Evolutionary conservation across 768 basidiomycete species (phyloP), one percentile per base, ranked within the genome.

Genomic region (Boletus pseudopeckii): DNA sequence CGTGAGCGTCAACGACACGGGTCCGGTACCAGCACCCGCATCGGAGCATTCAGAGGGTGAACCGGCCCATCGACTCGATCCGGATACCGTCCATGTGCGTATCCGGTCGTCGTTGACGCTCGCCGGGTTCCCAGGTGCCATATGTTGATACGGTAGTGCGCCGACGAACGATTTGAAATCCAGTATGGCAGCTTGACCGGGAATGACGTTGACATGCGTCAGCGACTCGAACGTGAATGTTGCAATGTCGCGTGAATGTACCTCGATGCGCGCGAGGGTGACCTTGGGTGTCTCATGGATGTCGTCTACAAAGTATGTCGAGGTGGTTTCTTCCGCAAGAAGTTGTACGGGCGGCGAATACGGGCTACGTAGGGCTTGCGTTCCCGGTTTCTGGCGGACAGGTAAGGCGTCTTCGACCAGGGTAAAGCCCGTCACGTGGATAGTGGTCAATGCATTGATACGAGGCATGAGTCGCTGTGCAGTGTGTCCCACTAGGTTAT

Each of bases 51-150:
- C 42, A 17, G 43, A 15, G 11, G 49, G 46, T 2, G 17, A 38
- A 8, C 39, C 42, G 45, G 34, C 17, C 66, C 66, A 69, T 4
- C 18, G 36, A 51, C 49, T 69, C 36, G 60, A 60, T 10, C 57
- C 33, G 1, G 84, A 84, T 18, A 85, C 71, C 0, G 83, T 85
- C 83, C 84, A 86, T 1, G 83, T 85, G 22, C 84, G 79, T 40
- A 86, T 75, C 42, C 82, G 76, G 60, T 86, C 83, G 61, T 85
- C 84, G 61, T 85, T 85, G 34, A 84, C 71, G n/a, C 72, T 70
- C 15, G 66, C 73, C 0, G 81, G 81, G 30, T 76, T 72, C n/a
- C 58, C 47, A 7, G 74, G 70, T 1, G 79, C 74, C 80, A 84
- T 83, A 60, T 85, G 84, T 38, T 72, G 73, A 63, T 85, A 85